Conservation (phyloP, 306 rosid genomes). For the apple (Malus domestica) region DNA sequence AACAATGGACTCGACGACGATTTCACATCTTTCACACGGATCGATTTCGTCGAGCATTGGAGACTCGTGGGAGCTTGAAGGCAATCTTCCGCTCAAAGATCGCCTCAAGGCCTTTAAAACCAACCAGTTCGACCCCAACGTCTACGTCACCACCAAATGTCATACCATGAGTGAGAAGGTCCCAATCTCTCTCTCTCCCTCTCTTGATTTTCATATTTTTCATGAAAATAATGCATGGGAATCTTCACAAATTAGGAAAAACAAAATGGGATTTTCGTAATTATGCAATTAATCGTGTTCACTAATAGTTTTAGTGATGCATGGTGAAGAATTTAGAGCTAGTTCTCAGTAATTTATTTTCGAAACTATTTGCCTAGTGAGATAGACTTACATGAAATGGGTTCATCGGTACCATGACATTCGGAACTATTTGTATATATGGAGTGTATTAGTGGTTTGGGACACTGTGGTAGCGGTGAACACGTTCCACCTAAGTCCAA, state of each 20-base stretch:
- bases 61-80: slow-evolving; percentile 47
- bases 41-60: slow-evolving; percentile 49
- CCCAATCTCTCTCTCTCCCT: neutral
- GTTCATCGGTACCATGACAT: too few relatives aligned
- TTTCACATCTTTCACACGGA: slow-evolving; percentile 33
- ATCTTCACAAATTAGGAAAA: neutral
- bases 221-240: neutral
- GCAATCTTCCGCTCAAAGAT: slow-evolving; percentile 56
- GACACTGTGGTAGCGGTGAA: too few relatives aligned
- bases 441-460: neutral
- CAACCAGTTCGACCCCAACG: slow-evolving; percentile 54
- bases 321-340: neutral
- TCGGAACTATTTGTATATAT: too few relatives aligned
- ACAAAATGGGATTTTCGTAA: neutral
- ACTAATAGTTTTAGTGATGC: neutral
- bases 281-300: neutral
- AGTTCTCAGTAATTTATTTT: too few relatives aligned
- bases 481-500: too few relatives aligned
- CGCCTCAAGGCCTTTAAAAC: slow-evolving; percentile 60
- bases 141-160: slow-evolving; percentile 61
- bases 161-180: slow-evolving; percentile 78
- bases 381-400: too few relatives aligned
- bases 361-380: too few relatives aligned
- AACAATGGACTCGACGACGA: slow-evolving; percentile 32
- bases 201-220: neutral